These are phyloP conservation scores for Microcos paniculata DNA, from an alignment of 345 rosid genomes.

Conservation along the genomic window DNA sequence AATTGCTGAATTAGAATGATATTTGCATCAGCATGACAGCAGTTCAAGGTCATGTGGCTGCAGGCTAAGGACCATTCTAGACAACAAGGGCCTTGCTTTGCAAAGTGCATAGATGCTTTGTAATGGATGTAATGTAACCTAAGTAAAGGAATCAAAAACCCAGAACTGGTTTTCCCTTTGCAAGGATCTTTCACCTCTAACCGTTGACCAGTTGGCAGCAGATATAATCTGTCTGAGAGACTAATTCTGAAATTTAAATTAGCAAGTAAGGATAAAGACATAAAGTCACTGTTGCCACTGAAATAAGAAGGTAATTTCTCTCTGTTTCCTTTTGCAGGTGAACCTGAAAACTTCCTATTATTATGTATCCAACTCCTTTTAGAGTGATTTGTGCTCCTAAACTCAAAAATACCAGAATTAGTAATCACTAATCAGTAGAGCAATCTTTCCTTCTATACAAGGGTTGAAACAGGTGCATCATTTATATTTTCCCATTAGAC, in stretches of 20 bases:
- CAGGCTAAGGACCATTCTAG: background rate
- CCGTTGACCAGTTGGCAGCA: background rate
- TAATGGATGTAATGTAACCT: background rate
- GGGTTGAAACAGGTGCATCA: background rate
- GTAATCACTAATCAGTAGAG: background rate
- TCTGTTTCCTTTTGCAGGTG: background rate
- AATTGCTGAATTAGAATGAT: background rate
- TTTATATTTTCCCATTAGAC: background rate
- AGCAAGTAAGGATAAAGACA: background rate
- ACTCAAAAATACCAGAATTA: background rate
- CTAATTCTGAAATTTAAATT: background rate
- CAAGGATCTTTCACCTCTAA: background rate
- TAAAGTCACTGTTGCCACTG: background rate
- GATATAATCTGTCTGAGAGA: background rate
- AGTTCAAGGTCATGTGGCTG: background rate
- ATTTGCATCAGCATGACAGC: background rate
- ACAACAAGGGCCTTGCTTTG: background rate
- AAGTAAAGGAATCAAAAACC: background rate
- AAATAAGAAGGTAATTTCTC: background rate
- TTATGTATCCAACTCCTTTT: background rate
- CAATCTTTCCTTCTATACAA: background rate
- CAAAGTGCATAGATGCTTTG: background rate
- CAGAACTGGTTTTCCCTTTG: background rate
- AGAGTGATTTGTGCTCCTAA: background rate
- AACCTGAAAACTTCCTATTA: background rate